Conservation (phyloP, 495 filamentous ascomycete species). For the Durotheca rogersii region DNA sequence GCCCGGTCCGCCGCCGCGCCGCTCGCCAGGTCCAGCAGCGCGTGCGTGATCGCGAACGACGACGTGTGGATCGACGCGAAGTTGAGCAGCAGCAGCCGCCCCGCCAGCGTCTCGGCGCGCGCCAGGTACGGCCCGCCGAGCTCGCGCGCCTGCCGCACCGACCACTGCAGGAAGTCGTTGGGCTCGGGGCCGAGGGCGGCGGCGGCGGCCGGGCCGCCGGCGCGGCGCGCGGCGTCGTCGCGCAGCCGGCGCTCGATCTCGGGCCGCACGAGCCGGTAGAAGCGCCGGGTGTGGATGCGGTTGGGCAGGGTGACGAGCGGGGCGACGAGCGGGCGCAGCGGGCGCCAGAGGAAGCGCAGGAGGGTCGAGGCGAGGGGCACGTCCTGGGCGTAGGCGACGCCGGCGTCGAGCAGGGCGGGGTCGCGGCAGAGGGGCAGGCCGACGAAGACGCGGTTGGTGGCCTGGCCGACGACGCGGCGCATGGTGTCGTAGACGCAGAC, state of each 20-base stretch:
- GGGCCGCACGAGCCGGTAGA: slow-evolving; percentile 36
- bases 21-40: slow-evolving; percentile 46
- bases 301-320: slow-evolving; percentile 41
- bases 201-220: slow-evolving; percentile 27
- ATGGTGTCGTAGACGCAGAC: slow-evolving; percentile 44
- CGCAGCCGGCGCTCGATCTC: slow-evolving; percentile 34
- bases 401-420: slow-evolving; percentile 40
- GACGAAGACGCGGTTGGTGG: slow-evolving; percentile 42
- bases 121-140: slow-evolving; percentile 33
- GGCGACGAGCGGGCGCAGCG: slow-evolving; percentile 42
- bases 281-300: slow-evolving; percentile 33
- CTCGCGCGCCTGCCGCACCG: slow-evolving; percentile 33
- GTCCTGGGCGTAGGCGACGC: slow-evolving; percentile 43
- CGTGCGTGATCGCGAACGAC: slow-evolving; percentile 46
- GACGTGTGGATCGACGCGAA: slow-evolving; percentile 56
- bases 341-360: slow-evolving; percentile 39
- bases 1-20: slow-evolving; percentile 47
- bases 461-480: slow-evolving; percentile 33
- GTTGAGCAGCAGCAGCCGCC: slow-evolving; percentile 43
- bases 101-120: slow-evolving; percentile 29
- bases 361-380: slow-evolving; percentile 35
- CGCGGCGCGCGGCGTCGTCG: slow-evolving; percentile 30
- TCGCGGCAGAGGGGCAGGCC: slow-evolving; percentile 38
- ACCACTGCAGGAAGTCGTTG: slow-evolving; percentile 47
- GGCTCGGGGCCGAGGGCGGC: slow-evolving; percentile 21